Conservation (phyloP, 2,329 filamentous ascomycete genomes). For the Aureobasidium namibiae region DNA sequence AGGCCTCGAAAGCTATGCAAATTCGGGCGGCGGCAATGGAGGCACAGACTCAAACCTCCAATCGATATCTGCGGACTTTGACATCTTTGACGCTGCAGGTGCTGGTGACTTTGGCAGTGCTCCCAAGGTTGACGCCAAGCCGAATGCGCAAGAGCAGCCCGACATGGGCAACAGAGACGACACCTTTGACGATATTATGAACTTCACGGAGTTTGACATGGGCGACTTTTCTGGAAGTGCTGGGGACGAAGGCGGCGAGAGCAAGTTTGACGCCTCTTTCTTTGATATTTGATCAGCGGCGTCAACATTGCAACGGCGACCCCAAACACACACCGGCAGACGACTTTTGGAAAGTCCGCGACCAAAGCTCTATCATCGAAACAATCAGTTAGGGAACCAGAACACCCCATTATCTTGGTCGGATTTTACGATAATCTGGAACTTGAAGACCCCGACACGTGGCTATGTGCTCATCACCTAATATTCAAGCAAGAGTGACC, state of each 20-base stretch:
- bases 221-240: conserved; percentile 17
- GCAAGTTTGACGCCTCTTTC: conserved; percentile 21
- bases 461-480: not conserved
- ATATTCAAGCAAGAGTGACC: not conserved
- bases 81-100: conserved; percentile 11
- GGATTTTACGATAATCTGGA: too few species aligned
- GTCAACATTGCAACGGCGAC: not conserved
- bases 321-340: not conserved
- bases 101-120: conserved; percentile 3
- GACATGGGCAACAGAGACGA: conserved; percentile 18
- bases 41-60: not conserved
- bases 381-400: too few species aligned
- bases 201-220: conserved; percentile 26
- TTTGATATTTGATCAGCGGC: conserved; percentile 20
- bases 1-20: conserved; percentile 35
- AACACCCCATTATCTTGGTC: too few species aligned
- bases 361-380: too few species aligned
- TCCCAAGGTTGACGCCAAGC: not conserved
- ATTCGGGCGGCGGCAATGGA: conserved; percentile 16
- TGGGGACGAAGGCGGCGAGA: conserved; percentile 23
- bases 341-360: not conserved
- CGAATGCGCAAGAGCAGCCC: conserved; percentile 11
- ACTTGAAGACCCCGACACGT: too few species aligned
- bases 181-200: conserved; percentile 30
- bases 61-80: conserved; percentile 1